These are phyloP conservation scores for Catunica adiposa DNA, from an alignment of 2,329 filamentous ascomycete genomes.

Conservation along the genomic window DNA sequence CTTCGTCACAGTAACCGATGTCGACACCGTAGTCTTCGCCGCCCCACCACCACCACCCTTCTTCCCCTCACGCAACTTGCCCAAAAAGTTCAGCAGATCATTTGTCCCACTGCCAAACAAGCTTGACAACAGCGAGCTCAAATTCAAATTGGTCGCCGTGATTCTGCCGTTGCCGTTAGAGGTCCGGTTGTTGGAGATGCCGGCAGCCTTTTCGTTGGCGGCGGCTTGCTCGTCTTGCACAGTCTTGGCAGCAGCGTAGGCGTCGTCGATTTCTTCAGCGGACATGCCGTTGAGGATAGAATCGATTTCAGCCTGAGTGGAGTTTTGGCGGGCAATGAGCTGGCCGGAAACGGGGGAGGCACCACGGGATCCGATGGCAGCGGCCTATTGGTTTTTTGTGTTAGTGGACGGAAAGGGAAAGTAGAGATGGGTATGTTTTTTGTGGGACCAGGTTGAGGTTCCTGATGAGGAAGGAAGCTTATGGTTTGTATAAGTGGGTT, in stretches of 20 bases:
- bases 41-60: too few species aligned
- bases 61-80: not conserved
- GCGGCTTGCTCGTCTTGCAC: not conserved
- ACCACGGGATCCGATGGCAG: not conserved
- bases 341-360: not conserved
- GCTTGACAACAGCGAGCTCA: not conserved
- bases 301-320: constrained; percentile 1
- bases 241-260: not conserved
- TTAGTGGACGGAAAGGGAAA: not conserved
- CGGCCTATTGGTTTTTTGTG: constrained; percentile 1
- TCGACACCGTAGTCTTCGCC: not conserved
- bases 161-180: not conserved
- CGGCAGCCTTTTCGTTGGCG: not conserved
- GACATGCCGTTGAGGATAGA: not conserved
- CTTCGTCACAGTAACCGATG: constrained; percentile 2
- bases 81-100: constrained; percentile 5
- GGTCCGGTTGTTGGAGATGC: not conserved
- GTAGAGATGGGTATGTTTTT: not conserved
- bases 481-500: too few species aligned
- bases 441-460: too few species aligned
- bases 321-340: not conserved
- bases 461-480: too few species aligned
- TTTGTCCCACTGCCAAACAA: not conserved
- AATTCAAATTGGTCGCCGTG: not conserved
- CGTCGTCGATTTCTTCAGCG: not conserved